Percentiles rank a stretch among this genome's conserved stretches.
These are phyloP conservation scores for Trichoderma harzianum DNA, from an alignment of 2,329 filamentous ascomycete genomes.

Conservation along the genomic window DNA sequence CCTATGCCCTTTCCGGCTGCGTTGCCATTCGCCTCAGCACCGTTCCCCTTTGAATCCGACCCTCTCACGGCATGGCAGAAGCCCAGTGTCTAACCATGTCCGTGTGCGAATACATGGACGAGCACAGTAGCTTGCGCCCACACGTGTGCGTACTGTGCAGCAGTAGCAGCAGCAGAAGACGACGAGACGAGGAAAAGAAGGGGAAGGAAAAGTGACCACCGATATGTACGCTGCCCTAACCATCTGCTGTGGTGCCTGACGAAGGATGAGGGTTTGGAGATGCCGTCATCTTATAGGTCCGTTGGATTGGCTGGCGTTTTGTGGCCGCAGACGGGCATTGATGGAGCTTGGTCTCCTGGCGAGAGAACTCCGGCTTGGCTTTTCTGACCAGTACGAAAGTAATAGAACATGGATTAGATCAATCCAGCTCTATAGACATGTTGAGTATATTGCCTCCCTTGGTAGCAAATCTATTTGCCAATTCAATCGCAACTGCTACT, in stretches of 20 bases:
- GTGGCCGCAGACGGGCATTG: not conserved
- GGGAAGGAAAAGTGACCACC: not conserved
- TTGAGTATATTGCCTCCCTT: not conserved
- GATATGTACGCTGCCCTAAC: slow-evolving; percentile 14
- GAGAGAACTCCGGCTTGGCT: not conserved
- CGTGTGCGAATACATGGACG: not conserved
- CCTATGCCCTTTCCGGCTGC: slow-evolving; percentile 15
- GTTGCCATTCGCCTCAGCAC: slow-evolving; percentile 9
- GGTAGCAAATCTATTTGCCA: not conserved
- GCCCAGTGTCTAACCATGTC: not conserved
- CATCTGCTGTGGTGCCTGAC: slow-evolving; percentile 20
- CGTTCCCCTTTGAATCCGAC: slow-evolving; percentile 12
- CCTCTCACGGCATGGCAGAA: slow-evolving; percentile 9
- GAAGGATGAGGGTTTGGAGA: slow-evolving; percentile 10
- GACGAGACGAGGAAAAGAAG: not conserved
- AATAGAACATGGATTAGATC: not conserved
- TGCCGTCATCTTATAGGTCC: not conserved
- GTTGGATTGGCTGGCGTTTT: not conserved
- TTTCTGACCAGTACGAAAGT: not conserved
- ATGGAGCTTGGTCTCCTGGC: not conserved
- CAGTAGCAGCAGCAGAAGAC: not conserved
- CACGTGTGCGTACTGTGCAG: slow-evolving; percentile 6
- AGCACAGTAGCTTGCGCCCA: not conserved
- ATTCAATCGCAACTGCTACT: not conserved
- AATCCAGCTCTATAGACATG: not conserved